phyloP scores from a whole-genome alignment of 1,139 yeast genomes.

The Groenewaldozyma sp. region DNA sequence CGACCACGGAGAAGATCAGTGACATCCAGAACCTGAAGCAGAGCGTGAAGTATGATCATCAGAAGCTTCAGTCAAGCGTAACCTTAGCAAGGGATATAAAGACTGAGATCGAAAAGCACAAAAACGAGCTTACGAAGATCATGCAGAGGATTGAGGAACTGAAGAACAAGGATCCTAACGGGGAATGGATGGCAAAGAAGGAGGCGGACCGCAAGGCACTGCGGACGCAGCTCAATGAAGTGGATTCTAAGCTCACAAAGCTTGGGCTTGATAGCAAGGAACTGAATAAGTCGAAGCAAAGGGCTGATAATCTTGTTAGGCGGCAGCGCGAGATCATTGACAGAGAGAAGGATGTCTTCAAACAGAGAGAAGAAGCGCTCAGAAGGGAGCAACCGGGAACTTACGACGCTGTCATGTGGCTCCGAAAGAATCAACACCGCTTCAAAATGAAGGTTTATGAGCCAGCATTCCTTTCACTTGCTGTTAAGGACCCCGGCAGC shows the following conservation, averaged over 20 bases:
- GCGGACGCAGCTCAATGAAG: conserved; percentile 13
- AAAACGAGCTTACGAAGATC: no score
- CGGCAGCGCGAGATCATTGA: neutral
- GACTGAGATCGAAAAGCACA: conserved; percentile 4
- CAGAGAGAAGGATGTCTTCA: neutral
- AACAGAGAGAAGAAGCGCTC: neutral
- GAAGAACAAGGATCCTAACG: conserved; percentile 3
- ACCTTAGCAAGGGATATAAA: no score
- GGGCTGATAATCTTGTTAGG: neutral
- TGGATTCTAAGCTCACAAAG: conserved; percentile 2
- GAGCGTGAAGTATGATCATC: no score
- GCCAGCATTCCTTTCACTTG: conserved; percentile 68
- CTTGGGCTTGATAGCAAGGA: conserved; percentile 7
- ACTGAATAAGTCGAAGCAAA: conserved; percentile 4
- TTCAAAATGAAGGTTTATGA: conserved; percentile 43
- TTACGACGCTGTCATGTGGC: conserved; percentile 31
- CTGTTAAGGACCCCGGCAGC: conserved; percentile 40
- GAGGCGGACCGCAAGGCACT: no score
- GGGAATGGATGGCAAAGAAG: conserved; percentile 1
- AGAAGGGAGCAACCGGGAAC: neutral
- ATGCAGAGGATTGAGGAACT: no score
- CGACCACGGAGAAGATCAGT: no score
- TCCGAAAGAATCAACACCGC: conserved; percentile 31
- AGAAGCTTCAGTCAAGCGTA: no score
- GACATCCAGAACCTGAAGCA: no score